These are phyloP conservation scores for Simmondsia chinensis DNA, from an alignment of 148 eudicot genomes.

Conservation along the genomic window DNA sequence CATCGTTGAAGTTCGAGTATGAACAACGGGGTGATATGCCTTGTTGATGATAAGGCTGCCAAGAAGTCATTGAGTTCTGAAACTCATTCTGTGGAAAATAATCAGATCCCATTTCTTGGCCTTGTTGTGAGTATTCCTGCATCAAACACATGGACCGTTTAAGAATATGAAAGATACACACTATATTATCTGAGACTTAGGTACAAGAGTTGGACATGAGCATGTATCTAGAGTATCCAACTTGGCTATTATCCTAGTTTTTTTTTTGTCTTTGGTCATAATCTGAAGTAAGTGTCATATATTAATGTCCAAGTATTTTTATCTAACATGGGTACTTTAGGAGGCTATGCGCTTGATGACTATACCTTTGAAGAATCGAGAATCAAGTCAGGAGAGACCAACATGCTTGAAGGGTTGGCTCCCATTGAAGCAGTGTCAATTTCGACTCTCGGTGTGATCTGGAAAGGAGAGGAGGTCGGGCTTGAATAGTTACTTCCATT, in stretches of 20 bases:
- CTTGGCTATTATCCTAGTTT: too few species aligned
- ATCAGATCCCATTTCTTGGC: conserved; percentile 20
- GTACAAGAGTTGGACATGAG: too few species aligned
- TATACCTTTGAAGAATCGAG: conserved; percentile 79
- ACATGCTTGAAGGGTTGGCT: conserved; percentile 29
- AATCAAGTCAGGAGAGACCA: conserved; percentile 58
- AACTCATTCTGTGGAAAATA: conserved; percentile 26
- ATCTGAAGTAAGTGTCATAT: too few species aligned
- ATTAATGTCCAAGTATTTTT: too few species aligned
- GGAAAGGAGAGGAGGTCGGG: conserved; percentile 50
- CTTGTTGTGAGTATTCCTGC: conserved; percentile 55
- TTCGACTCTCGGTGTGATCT: conserved; percentile 28
- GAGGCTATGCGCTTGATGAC: too few species aligned
- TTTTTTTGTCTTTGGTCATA: too few species aligned
- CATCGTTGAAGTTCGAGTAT: conserved; percentile 59
- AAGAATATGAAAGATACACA: too few species aligned
- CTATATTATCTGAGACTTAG: too few species aligned
- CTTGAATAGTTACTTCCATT: conserved; percentile 48
- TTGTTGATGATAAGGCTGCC: conserved; percentile 37
- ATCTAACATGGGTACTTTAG: too few species aligned
- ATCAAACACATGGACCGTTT: conserved; percentile 11
- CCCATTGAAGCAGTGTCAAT: conserved; percentile 34
- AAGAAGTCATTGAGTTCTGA: conserved; percentile 29
- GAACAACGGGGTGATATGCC: conserved; percentile 59
- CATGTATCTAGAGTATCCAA: too few species aligned